These are phyloP conservation scores for Termitomyces sp. DNA, from an alignment of 768 basidiomycete species.

Conservation along the genomic window DNA sequence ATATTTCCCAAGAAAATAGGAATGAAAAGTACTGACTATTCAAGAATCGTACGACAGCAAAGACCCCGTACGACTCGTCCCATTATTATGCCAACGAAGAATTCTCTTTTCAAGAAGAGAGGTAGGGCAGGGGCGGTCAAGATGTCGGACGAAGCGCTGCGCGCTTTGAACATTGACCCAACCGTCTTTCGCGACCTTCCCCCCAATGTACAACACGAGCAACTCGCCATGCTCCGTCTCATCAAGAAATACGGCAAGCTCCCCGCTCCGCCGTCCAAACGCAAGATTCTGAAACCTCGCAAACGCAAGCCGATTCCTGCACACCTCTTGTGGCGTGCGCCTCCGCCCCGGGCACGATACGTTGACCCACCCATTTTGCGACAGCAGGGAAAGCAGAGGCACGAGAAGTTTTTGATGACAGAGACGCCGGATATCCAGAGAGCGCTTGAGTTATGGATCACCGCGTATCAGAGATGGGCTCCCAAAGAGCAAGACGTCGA, in stretches of 20 bases:
- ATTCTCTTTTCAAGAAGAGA: slow-evolving; percentile 25
- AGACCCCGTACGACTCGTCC: slow-evolving; percentile 45
- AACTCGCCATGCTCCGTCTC: slow-evolving; percentile 55
- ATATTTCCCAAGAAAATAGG: slow-evolving; percentile 25
- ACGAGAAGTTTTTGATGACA: slow-evolving; percentile 52
- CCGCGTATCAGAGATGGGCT: slow-evolving; percentile 47
- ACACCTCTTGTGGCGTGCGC: slow-evolving; percentile 39
- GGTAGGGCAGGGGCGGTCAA: slow-evolving; percentile 29
- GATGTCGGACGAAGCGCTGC: slow-evolving; percentile 53
- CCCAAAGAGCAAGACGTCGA: slow-evolving; percentile 74
- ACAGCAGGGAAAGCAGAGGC: slow-evolving; percentile 49
- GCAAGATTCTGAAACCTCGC: slow-evolving; percentile 51
- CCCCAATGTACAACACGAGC: slow-evolving; percentile 64
- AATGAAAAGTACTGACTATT: slow-evolving; percentile 38
- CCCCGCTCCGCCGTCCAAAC: slow-evolving; percentile 34
- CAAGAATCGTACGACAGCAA: slow-evolving; percentile 59
- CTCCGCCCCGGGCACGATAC: slow-evolving; percentile 52
- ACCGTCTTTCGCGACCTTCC: slow-evolving; percentile 66
- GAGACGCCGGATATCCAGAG: slow-evolving; percentile 70
- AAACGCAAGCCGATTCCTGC: slow-evolving; percentile 35
- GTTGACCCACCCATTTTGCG: slow-evolving; percentile 47
- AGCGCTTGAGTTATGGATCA: slow-evolving; percentile 74
- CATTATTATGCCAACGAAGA: slow-evolving; percentile 28
- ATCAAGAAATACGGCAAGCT: slow-evolving; percentile 36
- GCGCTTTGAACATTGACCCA: slow-evolving; percentile 65